phyloP scores from a whole-genome alignment of 75 land plant genomes.

The Picea sitchensis region DNA sequence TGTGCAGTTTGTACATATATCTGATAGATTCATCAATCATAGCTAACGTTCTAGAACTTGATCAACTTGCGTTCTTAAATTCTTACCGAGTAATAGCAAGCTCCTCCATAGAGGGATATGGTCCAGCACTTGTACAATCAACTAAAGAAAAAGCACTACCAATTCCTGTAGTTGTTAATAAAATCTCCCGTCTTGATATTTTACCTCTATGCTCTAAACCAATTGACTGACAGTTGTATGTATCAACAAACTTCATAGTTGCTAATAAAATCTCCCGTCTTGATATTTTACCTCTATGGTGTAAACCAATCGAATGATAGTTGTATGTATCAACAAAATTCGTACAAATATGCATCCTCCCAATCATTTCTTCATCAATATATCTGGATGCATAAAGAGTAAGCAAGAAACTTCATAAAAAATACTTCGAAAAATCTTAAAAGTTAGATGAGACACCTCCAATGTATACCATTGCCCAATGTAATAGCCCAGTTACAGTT shows the following conservation, averaged over 20 bases:
- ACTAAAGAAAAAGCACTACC: conserved; percentile 4
- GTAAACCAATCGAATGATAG: background rate
- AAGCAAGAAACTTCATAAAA: background rate
- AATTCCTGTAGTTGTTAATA: background rate
- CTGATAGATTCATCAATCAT: background rate
- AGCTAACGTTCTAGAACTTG: background rate
- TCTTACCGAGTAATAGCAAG: conserved; percentile 3
- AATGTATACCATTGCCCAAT: background rate
- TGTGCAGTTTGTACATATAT: background rate
- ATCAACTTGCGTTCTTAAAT: background rate
- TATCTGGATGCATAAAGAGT: background rate
- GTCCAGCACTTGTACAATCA: background rate
- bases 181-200: background rate
- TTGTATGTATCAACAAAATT: background rate
- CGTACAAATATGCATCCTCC: background rate
- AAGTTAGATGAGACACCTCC: no score
- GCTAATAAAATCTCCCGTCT: background rate
- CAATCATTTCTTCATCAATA: background rate
- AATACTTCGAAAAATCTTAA: no score
- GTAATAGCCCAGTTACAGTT: background rate
- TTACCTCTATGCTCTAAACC: background rate
- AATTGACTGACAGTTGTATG: background rate
- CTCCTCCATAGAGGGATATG: conserved; percentile 3
- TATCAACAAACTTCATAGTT: background rate
- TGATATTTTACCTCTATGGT: background rate